Percentiles rank a stretch among this genome's conserved stretches.
phyloP scores from a whole-genome alignment of 441 rosid species.

The Aleurites moluccanus region DNA sequence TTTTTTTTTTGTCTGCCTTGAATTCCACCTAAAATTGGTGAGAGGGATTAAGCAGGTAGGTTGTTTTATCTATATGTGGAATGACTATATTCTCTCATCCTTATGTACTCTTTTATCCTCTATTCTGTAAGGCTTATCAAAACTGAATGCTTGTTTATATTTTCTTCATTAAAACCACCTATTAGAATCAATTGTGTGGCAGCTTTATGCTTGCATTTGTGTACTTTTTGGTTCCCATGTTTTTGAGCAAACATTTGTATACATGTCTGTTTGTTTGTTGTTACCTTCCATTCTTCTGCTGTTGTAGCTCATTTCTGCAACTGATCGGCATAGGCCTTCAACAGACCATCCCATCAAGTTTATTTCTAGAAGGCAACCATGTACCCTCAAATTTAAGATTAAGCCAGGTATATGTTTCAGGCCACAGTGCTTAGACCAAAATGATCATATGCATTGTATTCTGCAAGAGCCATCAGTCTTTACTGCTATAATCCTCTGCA shows the following conservation, averaged over 20 bases:
- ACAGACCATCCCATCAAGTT: slow-evolving; percentile 90
- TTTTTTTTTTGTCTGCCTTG: too few species aligned
- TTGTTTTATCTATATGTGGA: neutral
- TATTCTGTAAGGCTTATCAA: neutral
- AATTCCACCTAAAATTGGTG: neutral
- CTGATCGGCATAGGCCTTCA: slow-evolving; percentile 72
- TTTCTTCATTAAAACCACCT: neutral
- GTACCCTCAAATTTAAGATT: slow-evolving; percentile 73
- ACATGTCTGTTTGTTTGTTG: slow-evolving; percentile 14
- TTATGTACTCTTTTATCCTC: neutral
- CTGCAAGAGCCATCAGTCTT: neutral
- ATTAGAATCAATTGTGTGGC: neutral
- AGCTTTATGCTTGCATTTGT: neutral
- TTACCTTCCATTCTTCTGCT: slow-evolving; percentile 23
- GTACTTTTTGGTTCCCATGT: neutral
- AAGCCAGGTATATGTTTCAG: slow-evolving; percentile 62
- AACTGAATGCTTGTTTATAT: neutral
- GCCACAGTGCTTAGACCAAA: neutral
- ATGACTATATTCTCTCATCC: neutral
- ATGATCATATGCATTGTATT: neutral
- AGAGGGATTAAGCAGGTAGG: neutral
- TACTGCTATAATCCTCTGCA: neutral
- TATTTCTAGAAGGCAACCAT: slow-evolving; percentile 66
- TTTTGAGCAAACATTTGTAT: neutral
- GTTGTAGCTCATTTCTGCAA: slow-evolving; percentile 80